Evolutionary conservation across 2,329 filamentous ascomycete species (phyloP), one percentile per base, ranked within the genome.

Genomic region (Botryotinia calthae): DNA sequence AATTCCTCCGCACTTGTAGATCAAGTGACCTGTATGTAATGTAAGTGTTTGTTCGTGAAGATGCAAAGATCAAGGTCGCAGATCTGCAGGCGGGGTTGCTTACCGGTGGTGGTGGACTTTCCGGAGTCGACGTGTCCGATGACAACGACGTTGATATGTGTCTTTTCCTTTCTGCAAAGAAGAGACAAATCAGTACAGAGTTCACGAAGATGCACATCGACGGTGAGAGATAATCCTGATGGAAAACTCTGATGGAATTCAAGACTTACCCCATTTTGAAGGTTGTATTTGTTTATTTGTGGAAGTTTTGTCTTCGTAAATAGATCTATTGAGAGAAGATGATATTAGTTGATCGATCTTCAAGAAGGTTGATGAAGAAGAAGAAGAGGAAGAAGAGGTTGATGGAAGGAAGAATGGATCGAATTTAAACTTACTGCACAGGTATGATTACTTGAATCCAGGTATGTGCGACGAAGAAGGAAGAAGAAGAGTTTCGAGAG

Each of bases 1-100:
- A 84, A 98, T 99, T 94, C 96, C 96, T 92, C 96, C 96, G 90
- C 96, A 98, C 93, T 99, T 95, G 94, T 98, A 98, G 93, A 99
- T 98, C 91, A 99, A 91, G 89, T 95, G 91, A 86, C 91, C 90
- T 82, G 86, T 92, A 85, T 75, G 58, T 70, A 72, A 62, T 79
- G 72, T 77, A 74, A 75, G 67, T 72, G 59, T 4, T n/a, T 42
- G 66, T 71, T 71, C 73, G 67, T 70, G 68, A 63, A 10, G 65
- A 46, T 69, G 2, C 9, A 18, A 59, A 69, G 12, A 61, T 74
- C 48, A 62, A 22, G 6, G 63, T 59, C 6, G 34, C 28, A 28
- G 3, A 61, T 44, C 54, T 58, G 64, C 62, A 31, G 37, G 44
- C 46, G 44, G 54, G 66, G 54, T 40, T 65, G 80, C 90, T 92